Conservation (phyloP, 805 yeast genomes). For the Blastobotrys terrestris region DNA sequence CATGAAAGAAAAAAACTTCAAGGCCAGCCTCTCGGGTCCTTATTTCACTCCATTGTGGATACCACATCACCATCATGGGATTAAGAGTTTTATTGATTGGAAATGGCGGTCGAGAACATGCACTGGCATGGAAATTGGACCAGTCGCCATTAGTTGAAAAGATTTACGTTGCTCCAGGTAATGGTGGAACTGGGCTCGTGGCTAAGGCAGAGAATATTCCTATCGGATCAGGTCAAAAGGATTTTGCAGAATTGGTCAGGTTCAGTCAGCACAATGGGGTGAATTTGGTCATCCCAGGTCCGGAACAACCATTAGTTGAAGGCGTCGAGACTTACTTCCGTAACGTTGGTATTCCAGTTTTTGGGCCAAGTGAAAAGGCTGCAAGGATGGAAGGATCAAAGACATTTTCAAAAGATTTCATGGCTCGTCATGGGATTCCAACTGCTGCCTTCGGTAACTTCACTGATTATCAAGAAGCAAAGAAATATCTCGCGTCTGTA, state of each 20-base stretch:
- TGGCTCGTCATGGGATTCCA: slow-evolving; percentile 88
- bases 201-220: slow-evolving; percentile 63
- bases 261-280: slow-evolving; percentile 68
- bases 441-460: slow-evolving; percentile 89
- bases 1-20: background rate
- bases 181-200: slow-evolving; percentile 53
- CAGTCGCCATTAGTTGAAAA: slow-evolving; percentile 67
- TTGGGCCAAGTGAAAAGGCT: slow-evolving; percentile 91
- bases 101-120: slow-evolving; percentile 99
- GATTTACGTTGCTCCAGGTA: slow-evolving; percentile 93
- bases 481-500: slow-evolving; percentile 54
- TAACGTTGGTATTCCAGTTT: slow-evolving; percentile 86
- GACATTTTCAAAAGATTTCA: slow-evolving; percentile 87
- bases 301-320: slow-evolving; percentile 98
- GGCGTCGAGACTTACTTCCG: slow-evolving; percentile 73
- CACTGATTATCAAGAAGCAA: slow-evolving; percentile 69
- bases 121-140: slow-evolving; percentile 83
- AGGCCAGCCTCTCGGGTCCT: background rate
- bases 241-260: slow-evolving; percentile 62
- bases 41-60: background rate
- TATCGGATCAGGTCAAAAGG: slow-evolving; percentile 56
- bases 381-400: slow-evolving; percentile 97
- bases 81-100: slow-evolving; percentile 78
- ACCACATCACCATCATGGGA: slow-evolving; percentile 3
- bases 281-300: slow-evolving; percentile 87